Percentiles rank a stretch among this genome's conserved stretches.
Evolutionary conservation across 805 yeast species (phyloP).

Genomic region (Spathaspora passalidarum): DNA sequence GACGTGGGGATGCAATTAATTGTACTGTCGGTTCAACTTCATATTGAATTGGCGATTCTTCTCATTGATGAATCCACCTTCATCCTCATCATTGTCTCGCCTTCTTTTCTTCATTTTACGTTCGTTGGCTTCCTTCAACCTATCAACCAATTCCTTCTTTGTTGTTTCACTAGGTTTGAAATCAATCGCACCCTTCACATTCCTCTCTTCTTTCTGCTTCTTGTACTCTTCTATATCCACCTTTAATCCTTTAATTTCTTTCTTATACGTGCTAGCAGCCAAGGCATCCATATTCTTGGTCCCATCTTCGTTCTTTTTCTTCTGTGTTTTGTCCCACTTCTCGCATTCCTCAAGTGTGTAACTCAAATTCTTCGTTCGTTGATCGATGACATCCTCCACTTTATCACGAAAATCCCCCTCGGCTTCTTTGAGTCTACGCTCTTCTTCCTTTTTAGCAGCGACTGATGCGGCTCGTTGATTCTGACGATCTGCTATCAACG

Average conservation of each 20-base stretch:
- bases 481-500: slow-evolving; percentile 14
- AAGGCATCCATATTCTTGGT: slow-evolving; percentile 50
- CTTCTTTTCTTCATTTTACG: slow-evolving; percentile 36
- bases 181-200: slow-evolving; percentile 14
- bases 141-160: slow-evolving; percentile 28
- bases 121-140: slow-evolving; percentile 33
- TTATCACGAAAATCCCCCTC: slow-evolving; percentile 30
- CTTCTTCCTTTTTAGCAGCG: slow-evolving; percentile 10
- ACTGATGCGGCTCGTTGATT: slow-evolving; percentile 13
- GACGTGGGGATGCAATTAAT: too few species aligned
- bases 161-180: slow-evolving; percentile 32
- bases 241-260: slow-evolving; percentile 40
- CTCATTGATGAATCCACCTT: slow-evolving; percentile 56
- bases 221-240: slow-evolving; percentile 42
- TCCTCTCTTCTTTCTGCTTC: slow-evolving; percentile 27
- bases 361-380: slow-evolving; percentile 6
- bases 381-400: slow-evolving; percentile 24
- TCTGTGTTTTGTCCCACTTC: slow-evolving; percentile 51
- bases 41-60: slow-evolving; percentile 72
- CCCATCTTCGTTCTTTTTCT: slow-evolving; percentile 29
- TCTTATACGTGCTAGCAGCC: slow-evolving; percentile 60
- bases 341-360: slow-evolving; percentile 61
- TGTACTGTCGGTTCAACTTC: slow-evolving; percentile 60
- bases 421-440: slow-evolving; percentile 31
- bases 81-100: slow-evolving; percentile 29